phyloP scores from a whole-genome alignment of 2,329 filamentous ascomycete species.

The Claviceps sp. region DNA sequence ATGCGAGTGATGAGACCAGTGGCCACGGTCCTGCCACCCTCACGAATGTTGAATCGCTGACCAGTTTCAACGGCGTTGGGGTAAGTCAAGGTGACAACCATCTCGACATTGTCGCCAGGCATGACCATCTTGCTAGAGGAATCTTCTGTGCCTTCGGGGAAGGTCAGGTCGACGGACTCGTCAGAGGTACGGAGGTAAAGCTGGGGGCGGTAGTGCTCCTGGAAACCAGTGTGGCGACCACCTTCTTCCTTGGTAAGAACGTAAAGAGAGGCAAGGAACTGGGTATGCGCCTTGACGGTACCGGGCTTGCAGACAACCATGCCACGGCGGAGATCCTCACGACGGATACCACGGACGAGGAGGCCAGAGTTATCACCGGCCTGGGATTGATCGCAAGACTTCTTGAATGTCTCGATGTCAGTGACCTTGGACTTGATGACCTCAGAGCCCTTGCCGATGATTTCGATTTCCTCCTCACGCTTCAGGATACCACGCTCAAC shows the following conservation, averaged over 20 bases:
- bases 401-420: conserved; percentile 99
- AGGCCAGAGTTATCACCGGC: conserved; percentile 98
- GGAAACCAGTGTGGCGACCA: conserved; percentile 91
- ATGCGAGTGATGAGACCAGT: conserved; percentile 73
- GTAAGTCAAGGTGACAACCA: conserved; percentile 75
- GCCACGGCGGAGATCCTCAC: conserved; percentile 85
- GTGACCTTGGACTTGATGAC: conserved; percentile 98
- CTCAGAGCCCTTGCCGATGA: conserved; percentile 71
- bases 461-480: conserved; percentile 87
- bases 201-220: conserved; percentile 92
- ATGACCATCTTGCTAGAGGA: conserved; percentile 69
- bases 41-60: conserved; percentile 95
- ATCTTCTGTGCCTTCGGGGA: conserved; percentile 74
- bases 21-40: conserved; percentile 83
- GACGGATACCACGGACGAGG: conserved; percentile 86
- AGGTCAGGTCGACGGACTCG: conserved; percentile 64
- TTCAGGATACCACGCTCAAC: conserved; percentile 92
- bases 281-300: conserved; percentile 69
- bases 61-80: conserved; percentile 81
- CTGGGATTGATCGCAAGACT: conserved; percentile 91
- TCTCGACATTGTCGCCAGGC: conserved; percentile 98
- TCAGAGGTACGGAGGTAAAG: conserved; percentile 90
- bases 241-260: conserved; percentile 96
- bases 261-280: conserved; percentile 94
- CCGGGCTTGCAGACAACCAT: conserved; percentile 88